Conservation (phyloP, 495 filamentous ascomycete genomes). For the Tuber magnatum region DNA sequence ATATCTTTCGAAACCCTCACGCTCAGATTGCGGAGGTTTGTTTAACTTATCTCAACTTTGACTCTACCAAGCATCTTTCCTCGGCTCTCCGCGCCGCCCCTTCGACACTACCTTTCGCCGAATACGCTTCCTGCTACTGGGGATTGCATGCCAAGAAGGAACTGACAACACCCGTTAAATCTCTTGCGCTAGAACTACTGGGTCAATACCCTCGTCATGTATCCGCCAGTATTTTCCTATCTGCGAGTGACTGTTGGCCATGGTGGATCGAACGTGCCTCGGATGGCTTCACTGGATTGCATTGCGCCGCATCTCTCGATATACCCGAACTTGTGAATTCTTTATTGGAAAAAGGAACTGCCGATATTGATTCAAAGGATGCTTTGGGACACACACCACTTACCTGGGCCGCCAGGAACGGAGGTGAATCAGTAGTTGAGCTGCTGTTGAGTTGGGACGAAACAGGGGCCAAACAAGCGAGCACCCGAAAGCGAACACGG, state of each 20-base stretch:
- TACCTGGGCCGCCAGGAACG: constrained; percentile 7
- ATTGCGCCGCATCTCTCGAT: not conserved
- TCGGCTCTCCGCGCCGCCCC: not conserved
- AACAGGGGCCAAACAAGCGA: not conserved
- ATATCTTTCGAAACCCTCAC: not conserved
- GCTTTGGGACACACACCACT: constrained; percentile 9
- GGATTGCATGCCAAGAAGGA: not conserved
- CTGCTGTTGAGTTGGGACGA: not conserved
- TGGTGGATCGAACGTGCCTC: constrained; percentile 2
- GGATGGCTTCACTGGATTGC: not conserved
- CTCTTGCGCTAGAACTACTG: not conserved
- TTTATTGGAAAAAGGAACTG: not conserved
- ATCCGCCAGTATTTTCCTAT: not conserved
- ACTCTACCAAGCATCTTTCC: not conserved
- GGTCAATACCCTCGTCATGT: not conserved
- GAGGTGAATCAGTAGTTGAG: not conserved
- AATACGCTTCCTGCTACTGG: not conserved
- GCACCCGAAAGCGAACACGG: not conserved
- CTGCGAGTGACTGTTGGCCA: not conserved
- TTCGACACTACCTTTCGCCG: not conserved
- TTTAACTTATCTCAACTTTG: constrained; percentile 12
- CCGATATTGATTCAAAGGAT: constrained; percentile 5
- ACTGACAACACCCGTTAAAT: not conserved
- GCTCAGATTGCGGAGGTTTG: constrained; percentile 1
- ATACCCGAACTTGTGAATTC: not conserved